Base-by-base conservation (phyloP, 768 basidiomycete species). In the Lactarius trivialis region DNA sequence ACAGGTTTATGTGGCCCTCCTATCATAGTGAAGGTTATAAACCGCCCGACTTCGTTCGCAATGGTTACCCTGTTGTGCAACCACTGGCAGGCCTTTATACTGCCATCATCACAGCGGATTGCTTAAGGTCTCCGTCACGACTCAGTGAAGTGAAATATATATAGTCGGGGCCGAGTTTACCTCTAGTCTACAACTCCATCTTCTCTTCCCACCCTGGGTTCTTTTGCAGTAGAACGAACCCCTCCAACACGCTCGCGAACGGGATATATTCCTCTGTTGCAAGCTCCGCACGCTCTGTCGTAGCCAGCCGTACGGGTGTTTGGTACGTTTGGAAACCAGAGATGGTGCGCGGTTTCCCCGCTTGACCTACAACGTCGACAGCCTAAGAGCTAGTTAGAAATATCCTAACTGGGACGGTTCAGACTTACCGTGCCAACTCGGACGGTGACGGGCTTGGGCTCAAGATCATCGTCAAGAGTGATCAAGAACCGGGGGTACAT, bases 401-500 rank as follows among this genome's bases (percentile, higher is more conserved):
- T 19, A 43, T n/a, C 21, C 55, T 6, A 48, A 61, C 24, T 30
- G n/a, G 2, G 14, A 34, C 48, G 39, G n/a, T 39, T 24, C 12
- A 49, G 6, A 26, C 81, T 69, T 71, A 88, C 88, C 76, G 90
- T 89, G 19, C 97, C 97, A 24, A 99, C 97, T 39, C 97, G 89
- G 54, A 98, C 93, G 17, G 93, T 95, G 37, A 97, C 91, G 2
- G 93, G 89, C 59, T 85, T 78, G 71, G 81, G 85, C 67, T 93
- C 84, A 62, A 96, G 85, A 61, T 94, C 83, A 75, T 98, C 96
- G 75, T 96, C 86, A 21, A 99, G 85, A 0, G 95, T 97, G 74
- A 98, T 98, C 70, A 99, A 76, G 89, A 98, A 98, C 60, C 95
- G 86, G 37, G 97, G 97, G 76, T 93, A 96, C 97, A 99, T 98